Evolutionary conservation across 192 early-diverging fungal species (phyloP), one percentile per base, ranked within the genome.

Genomic region (Linnemannia exigua): DNA sequence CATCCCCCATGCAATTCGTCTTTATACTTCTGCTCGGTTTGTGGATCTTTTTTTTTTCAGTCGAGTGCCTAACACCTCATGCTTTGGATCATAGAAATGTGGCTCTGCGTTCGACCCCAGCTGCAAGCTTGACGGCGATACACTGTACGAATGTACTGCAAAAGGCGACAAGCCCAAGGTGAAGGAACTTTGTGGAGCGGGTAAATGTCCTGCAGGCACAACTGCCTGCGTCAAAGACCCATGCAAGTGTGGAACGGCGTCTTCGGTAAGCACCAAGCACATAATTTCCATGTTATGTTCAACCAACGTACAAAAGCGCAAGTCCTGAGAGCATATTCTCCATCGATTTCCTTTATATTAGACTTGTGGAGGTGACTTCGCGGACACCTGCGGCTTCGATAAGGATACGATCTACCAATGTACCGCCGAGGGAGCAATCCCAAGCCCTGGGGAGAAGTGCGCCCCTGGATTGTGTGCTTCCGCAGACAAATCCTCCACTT

Each of bases 281-380:
- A 37, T 7, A 17, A 37, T 22, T 20, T 44, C 9, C 41, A 44
- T 44, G 9, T 44, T 9, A 44, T 3, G 9, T 44, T 9, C 9
- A 9, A 44, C 41, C 41, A 44, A 44, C 9, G 41, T 44, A 6
- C 41, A 44, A 44, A 44, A 44, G 9, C 41, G 3, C 41, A 44
- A n/a, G n/a, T 44, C 3, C 41, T 44, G 5, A 44, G 3, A 9
- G 25, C 25, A 37, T 6, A 38, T 7, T 16, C 28, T 37, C 36
- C 5, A 17, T 15, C 61, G 2, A 37, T 31, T 37, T 67, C 3
- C 36, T 20, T 15, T 12, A 52, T 31, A 68, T 1, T 70, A 77
- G 76, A 77, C 76, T 52, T 70, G 76, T n/a, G 67, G 76, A 47
- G 35, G 20, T 37, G 76, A 70, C 28, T 77, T 70, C n/a, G 38